phyloP scores from a whole-genome alignment of 73 alveolate species.

The Halteria grandinella region DNA sequence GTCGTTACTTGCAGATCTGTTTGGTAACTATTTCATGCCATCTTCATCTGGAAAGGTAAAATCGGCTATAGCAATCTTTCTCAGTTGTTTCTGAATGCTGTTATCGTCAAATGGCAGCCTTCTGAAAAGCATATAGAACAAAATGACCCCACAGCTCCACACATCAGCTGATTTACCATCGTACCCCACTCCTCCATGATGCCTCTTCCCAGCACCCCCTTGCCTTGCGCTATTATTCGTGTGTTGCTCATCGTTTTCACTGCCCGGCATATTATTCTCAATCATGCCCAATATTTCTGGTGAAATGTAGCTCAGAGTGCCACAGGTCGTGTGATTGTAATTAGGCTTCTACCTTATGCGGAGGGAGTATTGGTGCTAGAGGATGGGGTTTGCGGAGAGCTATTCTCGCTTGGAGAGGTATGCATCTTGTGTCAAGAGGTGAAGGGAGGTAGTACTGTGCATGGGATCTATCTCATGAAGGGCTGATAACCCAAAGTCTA shows the following conservation, averaged over 20 bases:
- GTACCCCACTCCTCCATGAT: slow-evolving; percentile 63
- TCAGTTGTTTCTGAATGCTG: background rate
- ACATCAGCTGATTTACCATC: slow-evolving; percentile 71
- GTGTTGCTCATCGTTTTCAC: no score
- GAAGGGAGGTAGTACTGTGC: no score
- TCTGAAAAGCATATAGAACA: slow-evolving; percentile 28
- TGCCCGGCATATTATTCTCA: no score
- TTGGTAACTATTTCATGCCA: no score
- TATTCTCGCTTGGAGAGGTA: no score
- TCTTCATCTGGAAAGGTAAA: background rate
- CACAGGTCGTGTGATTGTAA: slow-evolving; percentile 48
- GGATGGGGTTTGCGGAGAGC: no score
- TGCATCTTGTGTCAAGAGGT: no score
- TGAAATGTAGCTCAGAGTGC: slow-evolving; percentile 78
- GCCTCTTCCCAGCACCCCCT: no score
- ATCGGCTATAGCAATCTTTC: slow-evolving; percentile 24
- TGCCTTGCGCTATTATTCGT: no score
- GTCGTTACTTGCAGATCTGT: no score
- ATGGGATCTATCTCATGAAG: background rate
- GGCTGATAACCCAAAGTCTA: slow-evolving; percentile 43
- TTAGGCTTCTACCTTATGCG: slow-evolving; percentile 7
- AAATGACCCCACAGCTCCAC: slow-evolving; percentile 73
- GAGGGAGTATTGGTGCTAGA: no score
- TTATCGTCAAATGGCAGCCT: slow-evolving; percentile 43
- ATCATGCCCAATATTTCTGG: slow-evolving; percentile 80